phyloP scores from a whole-genome alignment of 257 asterid genomes.

The Rauvolfia tetraphylla region DNA sequence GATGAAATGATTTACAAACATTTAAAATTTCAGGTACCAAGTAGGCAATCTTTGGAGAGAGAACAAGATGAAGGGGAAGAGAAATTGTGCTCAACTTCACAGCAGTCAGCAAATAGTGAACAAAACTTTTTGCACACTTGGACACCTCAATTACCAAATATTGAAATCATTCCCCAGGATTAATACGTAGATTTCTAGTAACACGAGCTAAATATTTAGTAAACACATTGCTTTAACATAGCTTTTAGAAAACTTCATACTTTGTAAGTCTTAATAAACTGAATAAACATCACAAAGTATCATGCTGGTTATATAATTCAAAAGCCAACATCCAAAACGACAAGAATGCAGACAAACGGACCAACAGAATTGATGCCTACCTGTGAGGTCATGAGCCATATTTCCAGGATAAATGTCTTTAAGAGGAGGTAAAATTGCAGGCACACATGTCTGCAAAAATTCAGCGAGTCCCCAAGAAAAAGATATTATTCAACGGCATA shows the following conservation, averaged over 20 bases:
- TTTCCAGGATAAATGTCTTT: conserved; percentile 85
- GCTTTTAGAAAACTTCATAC: background rate
- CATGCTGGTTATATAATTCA: background rate
- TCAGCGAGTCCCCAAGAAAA: conserved; percentile 8
- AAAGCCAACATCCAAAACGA: background rate
- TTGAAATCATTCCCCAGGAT: background rate
- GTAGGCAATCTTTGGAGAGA: background rate
- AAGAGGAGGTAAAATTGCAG: conserved; percentile 86
- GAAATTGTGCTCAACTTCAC: background rate
- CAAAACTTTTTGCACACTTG: background rate
- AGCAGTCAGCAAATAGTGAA: background rate
- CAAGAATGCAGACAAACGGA: background rate
- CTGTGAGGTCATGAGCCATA: conserved; percentile 73
- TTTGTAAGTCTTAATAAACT: background rate
- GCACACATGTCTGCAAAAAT: conserved; percentile 74
- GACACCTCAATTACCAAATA: background rate
- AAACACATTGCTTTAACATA: background rate
- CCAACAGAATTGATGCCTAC: conserved; percentile 26
- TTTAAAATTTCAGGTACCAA: background rate
- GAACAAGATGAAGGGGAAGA: background rate
- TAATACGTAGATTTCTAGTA: background rate
- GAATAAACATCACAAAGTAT: background rate
- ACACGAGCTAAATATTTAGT: background rate
- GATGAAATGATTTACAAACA: background rate
- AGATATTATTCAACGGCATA: background rate